Conservation (phyloP, 2,329 filamentous ascomycete species). For the Dothiorella sarmentorum region DNA sequence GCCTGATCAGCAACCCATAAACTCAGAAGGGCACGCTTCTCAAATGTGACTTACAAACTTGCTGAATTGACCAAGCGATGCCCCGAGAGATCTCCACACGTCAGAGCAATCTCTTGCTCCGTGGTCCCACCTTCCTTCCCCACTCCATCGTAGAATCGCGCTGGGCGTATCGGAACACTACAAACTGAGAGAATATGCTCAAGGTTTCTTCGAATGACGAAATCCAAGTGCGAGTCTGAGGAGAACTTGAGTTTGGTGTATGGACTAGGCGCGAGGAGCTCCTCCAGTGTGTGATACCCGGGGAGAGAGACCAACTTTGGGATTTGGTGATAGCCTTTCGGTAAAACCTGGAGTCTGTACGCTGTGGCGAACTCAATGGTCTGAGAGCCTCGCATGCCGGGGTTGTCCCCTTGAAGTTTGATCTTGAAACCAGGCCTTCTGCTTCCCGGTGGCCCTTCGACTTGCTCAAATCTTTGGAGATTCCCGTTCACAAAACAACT, state of each 20-base stretch:
- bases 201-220: slow-evolving; percentile 9
- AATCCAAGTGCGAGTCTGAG: neutral
- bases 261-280: neutral
- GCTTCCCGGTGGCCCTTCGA: neutral
- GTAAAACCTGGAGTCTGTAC: no score
- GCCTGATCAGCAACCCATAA: no score
- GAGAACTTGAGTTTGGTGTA: neutral
- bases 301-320: no score
- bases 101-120: slow-evolving; percentile 12
- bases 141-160: no score
- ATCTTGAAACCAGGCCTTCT: neutral
- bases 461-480: neutral
- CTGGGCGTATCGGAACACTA: neutral
- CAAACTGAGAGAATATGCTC: slow-evolving; percentile 18
- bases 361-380: no score
- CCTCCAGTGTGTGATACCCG: neutral
- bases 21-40: no score
- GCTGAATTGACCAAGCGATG: slow-evolving; percentile 15
- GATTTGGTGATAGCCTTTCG: no score
- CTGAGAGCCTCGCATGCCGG: no score
- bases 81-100: slow-evolving; percentile 19
- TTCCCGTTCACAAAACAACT: no score
- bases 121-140: neutral
- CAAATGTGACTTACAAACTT: slow-evolving; percentile 9
- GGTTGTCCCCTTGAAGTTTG: no score